Conservation (phyloP, 768 basidiomycete genomes). For the Cubamyces lactineus region DNA sequence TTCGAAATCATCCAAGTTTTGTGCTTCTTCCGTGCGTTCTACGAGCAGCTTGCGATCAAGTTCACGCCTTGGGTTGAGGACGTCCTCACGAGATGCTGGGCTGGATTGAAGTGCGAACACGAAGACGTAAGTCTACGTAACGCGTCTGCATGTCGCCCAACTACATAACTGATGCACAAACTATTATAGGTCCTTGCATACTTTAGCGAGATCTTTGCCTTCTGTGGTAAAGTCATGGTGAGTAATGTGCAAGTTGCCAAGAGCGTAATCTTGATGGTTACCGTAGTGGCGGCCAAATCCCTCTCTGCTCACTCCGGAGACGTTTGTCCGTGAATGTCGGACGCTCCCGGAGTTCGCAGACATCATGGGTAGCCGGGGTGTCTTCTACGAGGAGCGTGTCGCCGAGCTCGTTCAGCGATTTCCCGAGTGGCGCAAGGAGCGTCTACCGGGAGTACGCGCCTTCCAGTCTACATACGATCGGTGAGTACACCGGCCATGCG, state of each 20-base stretch:
- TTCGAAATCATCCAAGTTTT: slow-evolving; percentile 77
- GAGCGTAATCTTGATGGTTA: neutral
- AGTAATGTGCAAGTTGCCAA: neutral
- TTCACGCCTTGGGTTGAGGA: slow-evolving; percentile 79
- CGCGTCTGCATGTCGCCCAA: slow-evolving; percentile 27
- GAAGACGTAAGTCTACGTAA: slow-evolving; percentile 56
- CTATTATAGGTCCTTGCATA: slow-evolving; percentile 64
- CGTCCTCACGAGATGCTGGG: slow-evolving; percentile 69
- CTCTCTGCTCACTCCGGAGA: slow-evolving; percentile 60
- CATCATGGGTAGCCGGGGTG: slow-evolving; percentile 74
- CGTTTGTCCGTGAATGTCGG: slow-evolving; percentile 71
- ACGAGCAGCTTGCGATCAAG: slow-evolving; percentile 77
- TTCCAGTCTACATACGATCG: slow-evolving; percentile 88
- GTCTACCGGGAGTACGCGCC: slow-evolving; percentile 74
- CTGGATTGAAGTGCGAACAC: slow-evolving; percentile 71
- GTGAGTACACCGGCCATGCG: slow-evolving; percentile 37
- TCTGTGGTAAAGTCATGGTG: slow-evolving; percentile 74
- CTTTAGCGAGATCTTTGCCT: slow-evolving; percentile 74
- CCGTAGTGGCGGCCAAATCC: slow-evolving; percentile 66
- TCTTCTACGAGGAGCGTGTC: slow-evolving; percentile 62
- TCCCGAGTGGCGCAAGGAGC: slow-evolving; percentile 68
- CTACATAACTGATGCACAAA: neutral
- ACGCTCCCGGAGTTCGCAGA: slow-evolving; percentile 58
- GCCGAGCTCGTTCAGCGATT: slow-evolving; percentile 64
- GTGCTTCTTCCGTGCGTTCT: slow-evolving; percentile 69